A percentile compares a stretch with the other conserved stretches of the same genome.
phyloP scores from a whole-genome alignment of 768 basidiomycete genomes.

The Suillus lakei region DNA sequence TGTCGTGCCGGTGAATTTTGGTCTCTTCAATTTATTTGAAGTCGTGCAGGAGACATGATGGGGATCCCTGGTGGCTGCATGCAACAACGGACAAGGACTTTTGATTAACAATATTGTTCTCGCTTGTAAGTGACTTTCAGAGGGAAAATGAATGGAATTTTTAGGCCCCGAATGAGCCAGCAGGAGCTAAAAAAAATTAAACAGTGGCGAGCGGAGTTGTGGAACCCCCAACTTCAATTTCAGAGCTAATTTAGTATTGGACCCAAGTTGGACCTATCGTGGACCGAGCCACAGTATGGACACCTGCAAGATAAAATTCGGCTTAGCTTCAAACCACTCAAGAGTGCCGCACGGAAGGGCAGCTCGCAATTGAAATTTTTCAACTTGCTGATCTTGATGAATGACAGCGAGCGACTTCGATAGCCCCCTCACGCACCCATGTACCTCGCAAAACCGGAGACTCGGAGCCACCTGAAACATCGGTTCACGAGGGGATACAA shows the following conservation, averaged over 20 bases:
- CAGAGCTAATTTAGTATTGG: too few species aligned
- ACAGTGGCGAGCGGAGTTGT: constrained; percentile 1
- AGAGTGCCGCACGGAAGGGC: neutral
- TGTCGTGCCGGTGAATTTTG: neutral
- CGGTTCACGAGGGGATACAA: neutral
- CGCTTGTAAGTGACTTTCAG: neutral
- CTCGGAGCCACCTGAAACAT: neutral
- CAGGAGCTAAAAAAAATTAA: too few species aligned
- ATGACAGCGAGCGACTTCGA: neutral
- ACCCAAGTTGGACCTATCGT: neutral
- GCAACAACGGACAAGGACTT: neutral
- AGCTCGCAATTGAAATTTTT: neutral
- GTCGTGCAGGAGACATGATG: neutral
- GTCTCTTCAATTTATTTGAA: neutral
- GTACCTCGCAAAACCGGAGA: neutral
- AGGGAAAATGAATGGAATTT: neutral
- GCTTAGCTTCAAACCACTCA: neutral
- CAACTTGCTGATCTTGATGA: neutral
- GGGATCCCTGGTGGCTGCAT: too few species aligned
- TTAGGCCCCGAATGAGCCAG: too few species aligned
- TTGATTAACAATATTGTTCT: neutral
- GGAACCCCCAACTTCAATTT: neutral
- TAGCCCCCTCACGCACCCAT: neutral
- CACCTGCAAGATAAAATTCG: neutral
- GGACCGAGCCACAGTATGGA: neutral